Evolutionary conservation across 2,329 filamentous ascomycete genomes (phyloP).

Genomic region (Talaromyces verruculosus): DNA sequence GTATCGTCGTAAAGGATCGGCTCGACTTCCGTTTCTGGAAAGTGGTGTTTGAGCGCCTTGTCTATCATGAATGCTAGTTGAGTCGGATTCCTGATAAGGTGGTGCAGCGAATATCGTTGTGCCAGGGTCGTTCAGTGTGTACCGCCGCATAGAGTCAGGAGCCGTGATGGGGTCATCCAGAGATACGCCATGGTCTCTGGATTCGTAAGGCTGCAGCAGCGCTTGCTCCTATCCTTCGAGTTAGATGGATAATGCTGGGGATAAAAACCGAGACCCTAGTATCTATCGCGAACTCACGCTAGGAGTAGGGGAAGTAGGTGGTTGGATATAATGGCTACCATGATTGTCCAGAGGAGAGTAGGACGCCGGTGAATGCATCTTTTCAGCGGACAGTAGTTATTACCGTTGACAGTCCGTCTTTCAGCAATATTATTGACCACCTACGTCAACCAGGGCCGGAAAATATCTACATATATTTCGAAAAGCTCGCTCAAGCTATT

Average conservation of each 20-base stretch:
- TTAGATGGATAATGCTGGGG: not conserved
- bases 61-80: not conserved
- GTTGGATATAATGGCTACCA: not conserved
- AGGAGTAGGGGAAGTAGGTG: not conserved
- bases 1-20: constrained; percentile 71
- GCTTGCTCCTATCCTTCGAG: not conserved
- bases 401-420: not conserved
- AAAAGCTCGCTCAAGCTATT: not conserved
- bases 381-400: not conserved
- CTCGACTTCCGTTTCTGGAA: not conserved
- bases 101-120: not conserved
- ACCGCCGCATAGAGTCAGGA: not conserved
- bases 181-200: not conserved
- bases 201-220: not conserved
- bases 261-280: not conserved
- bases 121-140: not conserved
- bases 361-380: not conserved
- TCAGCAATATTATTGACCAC: not conserved
- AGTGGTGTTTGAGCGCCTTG: not conserved
- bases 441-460: not conserved
- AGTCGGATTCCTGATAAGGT: not conserved
- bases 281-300: not conserved
- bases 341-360: not conserved
- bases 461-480: not conserved
- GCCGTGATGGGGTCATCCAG: not conserved